A percentile compares a stretch with the other conserved stretches of the same genome.
These are phyloP conservation scores for Ramicandelaber brevisporus DNA, from an alignment of 192 early-diverging fungal species.

Conservation along the genomic window DNA sequence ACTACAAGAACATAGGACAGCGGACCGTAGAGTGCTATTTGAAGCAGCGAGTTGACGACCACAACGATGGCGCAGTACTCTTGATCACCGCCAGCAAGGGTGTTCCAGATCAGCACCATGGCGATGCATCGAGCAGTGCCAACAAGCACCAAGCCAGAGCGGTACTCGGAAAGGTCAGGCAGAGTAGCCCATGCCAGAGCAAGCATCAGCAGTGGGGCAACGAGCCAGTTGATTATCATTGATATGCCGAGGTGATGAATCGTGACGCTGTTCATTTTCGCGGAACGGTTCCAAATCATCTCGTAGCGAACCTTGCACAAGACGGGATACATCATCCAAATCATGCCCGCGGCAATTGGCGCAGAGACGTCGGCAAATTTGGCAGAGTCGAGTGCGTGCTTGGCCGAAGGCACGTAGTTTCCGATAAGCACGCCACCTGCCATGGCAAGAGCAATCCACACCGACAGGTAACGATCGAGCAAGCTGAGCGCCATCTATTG, in stretches of 20 bases:
- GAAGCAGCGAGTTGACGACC: conserved; percentile 38
- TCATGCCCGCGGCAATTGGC: conserved; percentile 35
- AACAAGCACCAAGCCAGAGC: conserved; percentile 26
- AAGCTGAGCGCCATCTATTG: conserved; percentile 9
- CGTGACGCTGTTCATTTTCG: too few species aligned
- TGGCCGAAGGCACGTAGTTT: conserved; percentile 24
- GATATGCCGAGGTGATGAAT: conserved; percentile 26
- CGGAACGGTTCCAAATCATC: too few species aligned
- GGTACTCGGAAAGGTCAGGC: conserved; percentile 33
- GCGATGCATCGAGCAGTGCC: conserved; percentile 36
- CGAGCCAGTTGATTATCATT: conserved; percentile 32
- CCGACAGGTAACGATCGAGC: conserved; percentile 11
- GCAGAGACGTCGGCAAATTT: conserved; percentile 36
- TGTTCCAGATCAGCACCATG: conserved; percentile 57
- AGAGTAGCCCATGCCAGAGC: conserved; percentile 36
- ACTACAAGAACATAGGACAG: conserved; percentile 23
- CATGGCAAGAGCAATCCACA: conserved; percentile 22
- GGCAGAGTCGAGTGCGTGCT: conserved; percentile 18
- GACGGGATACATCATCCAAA: conserved; percentile 53
- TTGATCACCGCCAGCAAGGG: conserved; percentile 31
- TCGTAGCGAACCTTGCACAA: conserved; percentile 31
- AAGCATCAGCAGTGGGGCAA: conserved; percentile 38
- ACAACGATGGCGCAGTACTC: conserved; percentile 45
- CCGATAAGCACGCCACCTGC: conserved; percentile 26
- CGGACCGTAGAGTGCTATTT: conserved; percentile 31